A percentile compares a stretch with the other conserved stretches of the same genome.
Evolutionary conservation across 2,329 filamentous ascomycete species (phyloP).

Genomic region (Helotiales sp.): DNA sequence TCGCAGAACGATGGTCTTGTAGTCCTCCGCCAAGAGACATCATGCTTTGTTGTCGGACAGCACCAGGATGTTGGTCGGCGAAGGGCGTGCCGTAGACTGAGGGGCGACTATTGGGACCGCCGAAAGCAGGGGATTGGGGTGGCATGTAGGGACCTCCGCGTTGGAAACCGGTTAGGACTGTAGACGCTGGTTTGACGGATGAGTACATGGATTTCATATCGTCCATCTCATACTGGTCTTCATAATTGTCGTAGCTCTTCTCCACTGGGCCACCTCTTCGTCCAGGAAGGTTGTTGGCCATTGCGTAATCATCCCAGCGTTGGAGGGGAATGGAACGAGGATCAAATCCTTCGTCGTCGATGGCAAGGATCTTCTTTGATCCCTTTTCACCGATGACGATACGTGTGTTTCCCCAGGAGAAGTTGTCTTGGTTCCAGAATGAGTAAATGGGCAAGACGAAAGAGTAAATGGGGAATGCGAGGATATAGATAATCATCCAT

Average conservation of each 20-base stretch:
- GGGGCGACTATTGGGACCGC: constrained; percentile 40
- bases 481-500: constrained; percentile 98
- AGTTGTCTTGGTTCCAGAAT: constrained; percentile 99
- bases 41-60: constrained; percentile 67
- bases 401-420: constrained; percentile 98
- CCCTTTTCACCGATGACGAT: constrained; percentile 95
- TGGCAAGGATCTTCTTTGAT: constrained; percentile 83
- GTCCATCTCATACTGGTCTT: constrained; percentile 91
- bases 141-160: constrained; percentile 71
- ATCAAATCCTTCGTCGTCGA: constrained; percentile 84
- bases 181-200: constrained; percentile 81
- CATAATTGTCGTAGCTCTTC: constrained; percentile 67
- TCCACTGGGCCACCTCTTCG: constrained; percentile 73
- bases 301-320: constrained; percentile 95
- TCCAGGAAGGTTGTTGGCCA: constrained; percentile 83
- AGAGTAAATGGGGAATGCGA: constrained; percentile 94
- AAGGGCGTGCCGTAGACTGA: constrained; percentile 45
- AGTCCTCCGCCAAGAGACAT: constrained; percentile 59
- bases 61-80: constrained; percentile 42
- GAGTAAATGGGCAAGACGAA: constrained; percentile 92
- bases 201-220: constrained; percentile 97
- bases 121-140: constrained; percentile 76
- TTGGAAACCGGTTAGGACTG: constrained; percentile 82
- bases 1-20: constrained; percentile 49
- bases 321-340: constrained; percentile 91